Conservation (phyloP, 306 rosid genomes). For the Cajanus cajan region DNA sequence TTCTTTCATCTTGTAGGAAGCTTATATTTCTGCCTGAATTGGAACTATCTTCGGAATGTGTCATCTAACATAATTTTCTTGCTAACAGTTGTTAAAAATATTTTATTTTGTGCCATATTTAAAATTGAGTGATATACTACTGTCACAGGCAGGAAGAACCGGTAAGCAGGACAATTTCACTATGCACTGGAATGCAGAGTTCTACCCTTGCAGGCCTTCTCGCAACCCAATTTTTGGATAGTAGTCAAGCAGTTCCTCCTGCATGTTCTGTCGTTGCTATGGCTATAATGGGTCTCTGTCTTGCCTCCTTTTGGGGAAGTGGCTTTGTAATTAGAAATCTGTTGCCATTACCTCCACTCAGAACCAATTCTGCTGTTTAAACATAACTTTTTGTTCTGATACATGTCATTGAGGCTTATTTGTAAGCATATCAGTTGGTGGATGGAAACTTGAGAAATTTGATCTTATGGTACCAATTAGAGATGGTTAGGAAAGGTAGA, state of each 20-base stretch:
- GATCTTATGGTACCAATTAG: neutral
- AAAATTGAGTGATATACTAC: constrained; percentile 13
- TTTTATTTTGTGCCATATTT: constrained; percentile 3
- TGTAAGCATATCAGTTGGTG: neutral
- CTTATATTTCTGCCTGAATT: neutral
- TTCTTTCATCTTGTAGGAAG: neutral
- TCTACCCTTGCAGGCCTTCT: constrained; percentile 96
- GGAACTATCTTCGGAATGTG: neutral
- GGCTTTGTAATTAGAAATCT: constrained; percentile 71
- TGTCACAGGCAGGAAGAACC: constrained; percentile 76
- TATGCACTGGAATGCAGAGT: constrained; percentile 99
- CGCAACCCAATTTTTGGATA: constrained; percentile 92
- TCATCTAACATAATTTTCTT: neutral
- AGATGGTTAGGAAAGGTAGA: constrained; percentile 30
- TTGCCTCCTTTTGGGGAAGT: constrained; percentile 92
- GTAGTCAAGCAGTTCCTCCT: constrained; percentile 91
- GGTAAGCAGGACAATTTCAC: constrained; percentile 73
- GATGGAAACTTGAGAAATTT: neutral
- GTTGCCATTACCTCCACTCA: constrained; percentile 39
- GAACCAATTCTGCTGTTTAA: constrained; percentile 46
- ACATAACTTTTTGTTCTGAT: constrained; percentile 28
- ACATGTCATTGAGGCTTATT: neutral
- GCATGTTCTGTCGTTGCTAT: constrained; percentile 94
- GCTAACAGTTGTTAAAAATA: neutral
- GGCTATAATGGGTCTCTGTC: constrained; percentile 96